These are phyloP conservation scores for Phytophthora melonis DNA, from an alignment of 352 stramenopile species.

Conservation along the genomic window DNA sequence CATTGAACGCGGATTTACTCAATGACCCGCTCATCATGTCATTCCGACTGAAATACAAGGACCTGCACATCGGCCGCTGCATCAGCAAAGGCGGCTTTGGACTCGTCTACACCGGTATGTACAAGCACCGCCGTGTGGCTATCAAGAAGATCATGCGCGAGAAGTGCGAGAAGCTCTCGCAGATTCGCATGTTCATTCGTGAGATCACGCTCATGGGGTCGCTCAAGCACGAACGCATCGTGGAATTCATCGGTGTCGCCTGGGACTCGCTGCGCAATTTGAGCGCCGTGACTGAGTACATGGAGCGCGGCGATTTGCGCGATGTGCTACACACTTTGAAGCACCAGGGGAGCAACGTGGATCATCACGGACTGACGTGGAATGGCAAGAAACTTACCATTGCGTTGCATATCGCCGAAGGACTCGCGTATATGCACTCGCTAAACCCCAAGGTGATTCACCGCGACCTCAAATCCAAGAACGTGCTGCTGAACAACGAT, in stretches of 20 bases:
- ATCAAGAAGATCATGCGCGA: slow-evolving; percentile 58
- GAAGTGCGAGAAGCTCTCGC: slow-evolving; percentile 39
- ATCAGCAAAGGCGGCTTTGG: slow-evolving; percentile 60
- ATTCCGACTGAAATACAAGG: slow-evolving; percentile 49
- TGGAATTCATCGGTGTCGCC: slow-evolving; percentile 74
- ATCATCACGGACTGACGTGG: slow-evolving; percentile 50
- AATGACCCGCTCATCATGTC: slow-evolving; percentile 51
- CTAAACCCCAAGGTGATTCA: slow-evolving; percentile 75
- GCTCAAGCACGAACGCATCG: slow-evolving; percentile 69
- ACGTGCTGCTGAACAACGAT: slow-evolving; percentile 69
- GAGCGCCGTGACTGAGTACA: slow-evolving; percentile 73
- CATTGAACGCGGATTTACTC: slow-evolving; percentile 42
- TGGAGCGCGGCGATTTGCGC: slow-evolving; percentile 75
- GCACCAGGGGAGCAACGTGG: slow-evolving; percentile 28
- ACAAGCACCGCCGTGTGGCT: slow-evolving; percentile 46
- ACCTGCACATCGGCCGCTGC: slow-evolving; percentile 44
- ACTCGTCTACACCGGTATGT: slow-evolving; percentile 49
- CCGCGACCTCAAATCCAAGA: slow-evolving; percentile 84
- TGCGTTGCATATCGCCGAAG: slow-evolving; percentile 71
- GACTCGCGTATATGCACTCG: slow-evolving; percentile 76
- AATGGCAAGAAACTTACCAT: slow-evolving; percentile 61
- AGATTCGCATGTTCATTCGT: slow-evolving; percentile 50
- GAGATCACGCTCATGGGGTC: slow-evolving; percentile 77
- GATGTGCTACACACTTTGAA: slow-evolving; percentile 63
- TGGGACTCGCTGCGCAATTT: slow-evolving; percentile 71